Conservation (phyloP, 495 filamentous ascomycete genomes). For the Aspergillus panamensis region DNA sequence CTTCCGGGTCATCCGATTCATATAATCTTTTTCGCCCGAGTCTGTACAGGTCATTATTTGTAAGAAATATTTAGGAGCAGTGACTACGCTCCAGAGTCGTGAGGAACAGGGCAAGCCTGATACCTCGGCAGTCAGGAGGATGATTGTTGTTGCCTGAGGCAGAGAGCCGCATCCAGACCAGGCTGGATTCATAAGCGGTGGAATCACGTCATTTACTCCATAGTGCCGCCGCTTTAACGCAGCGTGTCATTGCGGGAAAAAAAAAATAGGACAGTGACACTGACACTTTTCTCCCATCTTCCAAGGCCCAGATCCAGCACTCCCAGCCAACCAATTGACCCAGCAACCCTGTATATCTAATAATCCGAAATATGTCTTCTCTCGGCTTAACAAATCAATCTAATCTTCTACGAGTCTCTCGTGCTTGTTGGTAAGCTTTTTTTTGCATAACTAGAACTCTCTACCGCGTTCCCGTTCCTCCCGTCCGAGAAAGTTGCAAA, state of each 20-base stretch:
- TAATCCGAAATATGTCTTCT: slow-evolving; percentile 18
- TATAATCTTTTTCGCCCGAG: no score
- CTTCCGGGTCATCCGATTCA: no score
- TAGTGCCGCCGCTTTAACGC: slow-evolving; percentile 20
- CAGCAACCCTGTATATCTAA: neutral
- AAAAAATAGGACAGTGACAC: slow-evolving; percentile 3
- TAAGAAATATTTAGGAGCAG: no score
- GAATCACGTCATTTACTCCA: slow-evolving; percentile 30
- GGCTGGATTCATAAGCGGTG: slow-evolving; percentile 26
- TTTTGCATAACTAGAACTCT: slow-evolving; percentile 4
- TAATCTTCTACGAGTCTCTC: slow-evolving; percentile 15
- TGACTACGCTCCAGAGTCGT: no score
- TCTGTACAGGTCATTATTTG: no score
- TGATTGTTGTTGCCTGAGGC: slow-evolving; percentile 14
- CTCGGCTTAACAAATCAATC: slow-evolving; percentile 21
- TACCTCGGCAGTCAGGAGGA: neutral
- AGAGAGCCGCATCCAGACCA: slow-evolving; percentile 21
- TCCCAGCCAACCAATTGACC: no score
- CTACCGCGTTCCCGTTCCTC: slow-evolving; percentile 2
- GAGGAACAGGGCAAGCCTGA: no score
- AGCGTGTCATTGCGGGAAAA: slow-evolving; percentile 1
- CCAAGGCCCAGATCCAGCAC: neutral
- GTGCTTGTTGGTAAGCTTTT: slow-evolving; percentile 22
- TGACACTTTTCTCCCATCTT: slow-evolving; percentile 5
- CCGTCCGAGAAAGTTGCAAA: no score